phyloP scores from a whole-genome alignment of 1,284 basidiomycete genomes.

The Cryptococcus sp. region DNA sequence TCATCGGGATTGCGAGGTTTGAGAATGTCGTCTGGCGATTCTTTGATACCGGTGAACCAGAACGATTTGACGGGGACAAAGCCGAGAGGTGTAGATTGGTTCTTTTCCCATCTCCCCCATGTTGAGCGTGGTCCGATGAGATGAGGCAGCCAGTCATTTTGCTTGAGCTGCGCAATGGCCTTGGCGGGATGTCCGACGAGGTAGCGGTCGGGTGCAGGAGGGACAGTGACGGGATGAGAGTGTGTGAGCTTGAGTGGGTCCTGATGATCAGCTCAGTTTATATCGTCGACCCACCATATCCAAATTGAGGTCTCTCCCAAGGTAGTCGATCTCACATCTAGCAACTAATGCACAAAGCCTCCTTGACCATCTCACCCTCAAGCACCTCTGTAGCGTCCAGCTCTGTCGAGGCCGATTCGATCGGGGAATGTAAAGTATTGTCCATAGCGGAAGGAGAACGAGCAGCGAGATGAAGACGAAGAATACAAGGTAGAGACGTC shows the following conservation, averaged over 20 bases:
- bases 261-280: slow-evolving; percentile 8
- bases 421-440: slow-evolving; percentile 25
- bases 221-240: slow-evolving; percentile 35
- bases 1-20: slow-evolving; percentile 19
- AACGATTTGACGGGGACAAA: slow-evolving; percentile 34
- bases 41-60: slow-evolving; percentile 38
- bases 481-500: slow-evolving; percentile 31
- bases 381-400: slow-evolving; percentile 34
- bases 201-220: slow-evolving; percentile 23
- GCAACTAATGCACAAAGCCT: slow-evolving; percentile 34
- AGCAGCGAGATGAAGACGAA: slow-evolving; percentile 29
- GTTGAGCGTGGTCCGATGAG: slow-evolving; percentile 15
- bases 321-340: slow-evolving; percentile 40
- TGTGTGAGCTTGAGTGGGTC: slow-evolving; percentile 22
- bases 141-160: slow-evolving; percentile 27
- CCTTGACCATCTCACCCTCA: slow-evolving; percentile 33
- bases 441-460: slow-evolving; percentile 33
- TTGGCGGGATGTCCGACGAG: slow-evolving; percentile 32
- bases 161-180: slow-evolving; percentile 19
- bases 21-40: slow-evolving; percentile 4
- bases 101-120: slow-evolving; percentile 31
- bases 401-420: slow-evolving; percentile 24
- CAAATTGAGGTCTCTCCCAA: slow-evolving; percentile 29
- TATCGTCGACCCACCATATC: slow-evolving; percentile 20
- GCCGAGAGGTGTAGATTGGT: slow-evolving; percentile 16